Conservation (phyloP, 805 yeast species). For the Starmerella khaoyaiensis region DNA sequence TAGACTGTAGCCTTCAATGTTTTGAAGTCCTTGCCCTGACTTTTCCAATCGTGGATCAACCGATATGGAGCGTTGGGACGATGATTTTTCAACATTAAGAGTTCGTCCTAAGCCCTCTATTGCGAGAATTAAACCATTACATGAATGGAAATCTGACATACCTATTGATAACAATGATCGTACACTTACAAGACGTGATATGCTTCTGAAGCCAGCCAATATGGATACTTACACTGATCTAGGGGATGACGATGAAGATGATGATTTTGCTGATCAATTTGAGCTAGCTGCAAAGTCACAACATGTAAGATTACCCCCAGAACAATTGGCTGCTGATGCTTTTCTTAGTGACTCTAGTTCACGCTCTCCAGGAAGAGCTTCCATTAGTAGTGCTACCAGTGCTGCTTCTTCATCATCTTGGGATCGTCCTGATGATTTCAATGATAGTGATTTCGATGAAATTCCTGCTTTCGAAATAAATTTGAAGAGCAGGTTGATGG, state of each 20-base stretch:
- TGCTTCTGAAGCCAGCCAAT: no score
- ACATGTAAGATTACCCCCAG: no score
- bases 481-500: slow-evolving; percentile 11
- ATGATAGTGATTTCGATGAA: slow-evolving; percentile 10
- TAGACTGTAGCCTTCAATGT: no score
- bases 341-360: slow-evolving; percentile 14
- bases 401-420: slow-evolving; percentile 16
- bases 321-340: slow-evolving; percentile 3
- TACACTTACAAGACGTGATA: no score
- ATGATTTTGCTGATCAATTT: slow-evolving; percentile 18
- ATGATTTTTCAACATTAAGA: slow-evolving; percentile 19
- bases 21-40: no score
- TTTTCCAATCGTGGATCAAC: background rate
- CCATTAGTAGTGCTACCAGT: slow-evolving; percentile 16
- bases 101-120: slow-evolving; percentile 5
- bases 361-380: slow-evolving; percentile 18
- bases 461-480: slow-evolving; percentile 3
- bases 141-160: slow-evolving; percentile 16
- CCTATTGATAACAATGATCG: slow-evolving; percentile 11
- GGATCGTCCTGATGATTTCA: slow-evolving; percentile 19
- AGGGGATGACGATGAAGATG: slow-evolving; percentile 8
- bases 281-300: slow-evolving; percentile 8
- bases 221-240: no score
- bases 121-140: background rate
- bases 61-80: slow-evolving; percentile 21